Conservation (phyloP, 768 basidiomycete species). For the Boletales sp. region DNA sequence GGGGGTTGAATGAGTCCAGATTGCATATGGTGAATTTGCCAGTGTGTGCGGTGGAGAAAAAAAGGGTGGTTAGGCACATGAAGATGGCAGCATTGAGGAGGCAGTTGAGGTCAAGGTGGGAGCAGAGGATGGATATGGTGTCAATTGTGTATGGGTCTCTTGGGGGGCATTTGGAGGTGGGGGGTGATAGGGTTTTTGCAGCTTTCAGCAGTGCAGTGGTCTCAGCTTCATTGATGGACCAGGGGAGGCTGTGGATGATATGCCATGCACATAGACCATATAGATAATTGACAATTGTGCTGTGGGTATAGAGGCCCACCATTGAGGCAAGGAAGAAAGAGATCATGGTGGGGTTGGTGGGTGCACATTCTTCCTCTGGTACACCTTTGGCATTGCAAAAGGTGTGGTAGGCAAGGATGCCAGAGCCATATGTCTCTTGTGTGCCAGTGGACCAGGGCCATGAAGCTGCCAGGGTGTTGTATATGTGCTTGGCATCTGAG, state of each 20-base stretch:
- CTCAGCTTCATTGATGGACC: constrained; percentile 13
- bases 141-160: constrained; percentile 14
- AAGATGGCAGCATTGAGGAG: constrained; percentile 4
- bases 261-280: constrained; percentile 22
- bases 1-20: too few relatives aligned
- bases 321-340: constrained; percentile 14
- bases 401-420: constrained; percentile 28
- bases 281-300: constrained; percentile 6
- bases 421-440: neutral
- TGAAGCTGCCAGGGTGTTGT: neutral
- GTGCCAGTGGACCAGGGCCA: neutral
- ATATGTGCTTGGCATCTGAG: neutral
- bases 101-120: neutral
- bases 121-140: neutral
- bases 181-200: constrained; percentile 6
- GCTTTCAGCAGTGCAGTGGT: constrained; percentile 14
- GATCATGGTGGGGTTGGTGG: constrained; percentile 2
- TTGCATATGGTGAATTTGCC: constrained; percentile 23
- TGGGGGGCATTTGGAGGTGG: neutral
- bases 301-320: constrained; percentile 6
- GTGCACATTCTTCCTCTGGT: neutral
- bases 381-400: constrained; percentile 34
- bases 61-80: constrained; percentile 17
- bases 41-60: constrained; percentile 10
- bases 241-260: constrained; percentile 16